Evolutionary conservation across 805 yeast genomes (phyloP).

Genomic region (Diddensiella transvaalensis): DNA sequence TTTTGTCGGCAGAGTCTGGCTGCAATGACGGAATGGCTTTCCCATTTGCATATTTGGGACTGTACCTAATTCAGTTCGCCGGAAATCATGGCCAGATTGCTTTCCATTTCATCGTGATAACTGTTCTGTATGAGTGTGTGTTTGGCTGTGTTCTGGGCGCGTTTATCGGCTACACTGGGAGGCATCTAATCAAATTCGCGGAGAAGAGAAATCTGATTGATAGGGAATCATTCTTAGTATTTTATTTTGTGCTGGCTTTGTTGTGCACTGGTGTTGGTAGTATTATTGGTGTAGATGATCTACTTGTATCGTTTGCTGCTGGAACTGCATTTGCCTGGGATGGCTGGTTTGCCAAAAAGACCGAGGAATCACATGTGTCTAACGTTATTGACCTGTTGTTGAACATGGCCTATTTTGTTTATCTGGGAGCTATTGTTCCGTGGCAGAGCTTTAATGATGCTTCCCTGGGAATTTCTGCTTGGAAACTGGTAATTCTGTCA

Average conservation of each 20-base stretch:
- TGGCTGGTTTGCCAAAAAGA: constrained; percentile 78
- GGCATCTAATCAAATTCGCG: constrained; percentile 71
- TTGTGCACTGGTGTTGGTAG: constrained; percentile 89
- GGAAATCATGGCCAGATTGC: constrained; percentile 66
- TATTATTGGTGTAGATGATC: constrained; percentile 82
- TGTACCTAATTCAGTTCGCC: constrained; percentile 62
- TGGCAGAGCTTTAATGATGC: constrained; percentile 73
- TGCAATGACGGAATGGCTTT: constrained; percentile 97
- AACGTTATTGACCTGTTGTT: constrained; percentile 82
- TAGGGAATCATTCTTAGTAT: constrained; percentile 82
- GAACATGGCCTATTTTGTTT: constrained; percentile 82
- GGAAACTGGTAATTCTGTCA: constrained; percentile 78
- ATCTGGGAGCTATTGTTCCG: constrained; percentile 87
- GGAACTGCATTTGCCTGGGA: constrained; percentile 95
- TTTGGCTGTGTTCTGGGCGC: constrained; percentile 77
- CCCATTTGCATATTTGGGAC: constrained; percentile 73
- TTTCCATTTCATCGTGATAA: constrained; percentile 73
- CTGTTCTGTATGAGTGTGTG: constrained; percentile 75
- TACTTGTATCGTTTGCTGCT: constrained; percentile 84
- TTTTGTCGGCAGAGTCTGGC: constrained; percentile 81
- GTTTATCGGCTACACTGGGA: constrained; percentile 63
- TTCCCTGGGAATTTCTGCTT: constrained; percentile 60
- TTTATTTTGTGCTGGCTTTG: constrained; percentile 76
- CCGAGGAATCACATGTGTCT: constrained; percentile 83
- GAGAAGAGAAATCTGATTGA: constrained; percentile 69